Evolutionary conservation across 164 flowering plant genomes (phyloP), one percentile per base, ranked within the genome.

Genomic region (Buxus sempervirens): DNA sequence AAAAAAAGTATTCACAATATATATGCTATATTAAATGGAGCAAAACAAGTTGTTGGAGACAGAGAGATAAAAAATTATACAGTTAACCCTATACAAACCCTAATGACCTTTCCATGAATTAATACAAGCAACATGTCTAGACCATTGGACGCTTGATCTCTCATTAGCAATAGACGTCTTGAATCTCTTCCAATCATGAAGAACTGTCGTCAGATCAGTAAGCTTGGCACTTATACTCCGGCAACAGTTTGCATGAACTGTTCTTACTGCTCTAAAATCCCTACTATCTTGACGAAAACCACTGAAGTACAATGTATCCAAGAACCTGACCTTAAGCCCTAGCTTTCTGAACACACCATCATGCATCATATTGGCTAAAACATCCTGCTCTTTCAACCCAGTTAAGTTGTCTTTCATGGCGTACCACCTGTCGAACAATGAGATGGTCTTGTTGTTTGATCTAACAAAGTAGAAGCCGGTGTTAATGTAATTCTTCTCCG

Each of bases 191-290:
- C 89, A 83, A 21, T 81, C 83, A 20, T 64, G 64, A 36, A 80
- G 78, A 8, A 82, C 83, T 1, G 67, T 72, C 5, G 64, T 70
- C 5, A 86, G 64, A 64, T 86, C 91, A 16, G 19, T 36, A 5
- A 83, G 48, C 74, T 87, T 87, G 24, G 88, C 88, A 6, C n/a
- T n/a, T 0, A 85, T 83, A 57, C 74, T 73, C 21, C 81, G 79
- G 64, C 91, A 85, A 64, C 89, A 87, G 59, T 87, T 87, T 23
- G 86, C 85, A 68, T 87, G 91, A 14, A 87, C 86, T 2, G 91
- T 87, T 15, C 58, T 48, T 0, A 87, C 88, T 0, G 53, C 68
- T 22, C 65, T 24, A 22, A 82, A 26, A 62, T 82, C 77, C 27
- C 58, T 72, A 60, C 85, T 82, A 10, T 73, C 69, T 23, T 77